These are phyloP conservation scores for Epichloe baconii DNA, from an alignment of 2,329 filamentous ascomycete species.

Conservation along the genomic window DNA sequence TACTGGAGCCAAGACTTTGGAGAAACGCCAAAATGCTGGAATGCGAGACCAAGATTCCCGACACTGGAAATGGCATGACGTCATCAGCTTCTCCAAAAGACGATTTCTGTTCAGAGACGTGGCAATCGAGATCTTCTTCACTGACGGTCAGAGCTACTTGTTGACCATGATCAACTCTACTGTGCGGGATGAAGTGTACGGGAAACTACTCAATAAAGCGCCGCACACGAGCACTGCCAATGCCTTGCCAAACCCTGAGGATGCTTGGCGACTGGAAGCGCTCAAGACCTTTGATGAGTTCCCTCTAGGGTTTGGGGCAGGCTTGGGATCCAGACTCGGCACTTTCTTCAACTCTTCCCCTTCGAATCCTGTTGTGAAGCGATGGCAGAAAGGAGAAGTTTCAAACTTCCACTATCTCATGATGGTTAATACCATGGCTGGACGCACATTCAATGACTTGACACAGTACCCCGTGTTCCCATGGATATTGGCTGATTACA, in stretches of 20 bases:
- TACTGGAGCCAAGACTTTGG: constrained; percentile 47
- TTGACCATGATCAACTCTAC: constrained; percentile 67
- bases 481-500: constrained; percentile 94
- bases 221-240: constrained; percentile 64
- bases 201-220: constrained; percentile 63
- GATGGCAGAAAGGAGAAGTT: constrained; percentile 87
- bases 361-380: constrained; percentile 72
- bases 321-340: constrained; percentile 76
- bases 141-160: constrained; percentile 88
- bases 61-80: constrained; percentile 87
- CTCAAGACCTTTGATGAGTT: constrained; percentile 53
- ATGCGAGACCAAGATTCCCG: constrained; percentile 63
- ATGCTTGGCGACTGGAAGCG: constrained; percentile 83
- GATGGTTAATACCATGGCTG: constrained; percentile 96
- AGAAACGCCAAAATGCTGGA: constrained; percentile 45
- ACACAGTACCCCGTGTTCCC: constrained; percentile 98
- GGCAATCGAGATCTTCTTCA: constrained; percentile 94
- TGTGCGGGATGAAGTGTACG: constrained; percentile 67
- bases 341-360: constrained; percentile 79
- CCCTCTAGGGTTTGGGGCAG: constrained; percentile 57
- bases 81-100: constrained; percentile 90
- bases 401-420: constrained; percentile 99
- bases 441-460: constrained; percentile 91
- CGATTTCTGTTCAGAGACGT: constrained; percentile 93
- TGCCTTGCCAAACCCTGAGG: constrained; percentile 63